Percentiles rank a stretch among this genome's conserved stretches.
Conservation (phyloP, 2,329 filamentous ascomycete genomes). For the Graphium sp. region DNA sequence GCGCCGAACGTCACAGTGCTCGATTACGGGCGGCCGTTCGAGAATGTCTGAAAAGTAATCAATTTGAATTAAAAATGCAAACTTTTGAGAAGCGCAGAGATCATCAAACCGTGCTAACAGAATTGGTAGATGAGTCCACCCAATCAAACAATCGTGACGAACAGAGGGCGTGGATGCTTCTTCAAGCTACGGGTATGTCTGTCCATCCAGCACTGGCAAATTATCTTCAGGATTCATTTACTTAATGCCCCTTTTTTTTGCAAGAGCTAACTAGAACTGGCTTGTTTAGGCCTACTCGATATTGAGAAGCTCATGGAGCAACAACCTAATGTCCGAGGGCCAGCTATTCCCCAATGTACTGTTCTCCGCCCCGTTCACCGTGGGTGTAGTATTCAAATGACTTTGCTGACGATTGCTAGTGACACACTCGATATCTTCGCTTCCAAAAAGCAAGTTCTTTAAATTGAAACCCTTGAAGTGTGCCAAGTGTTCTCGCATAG, state of each 20-base stretch:
- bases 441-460: constrained; percentile 4
- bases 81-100: no score
- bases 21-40: constrained; percentile 8
- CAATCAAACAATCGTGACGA: constrained; percentile 3
- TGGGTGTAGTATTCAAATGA: background rate
- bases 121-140: constrained; percentile 3
- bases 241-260: no score
- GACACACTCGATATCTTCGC: constrained; percentile 7
- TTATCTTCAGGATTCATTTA: background rate
- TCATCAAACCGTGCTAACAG: no score
- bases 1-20: background rate
- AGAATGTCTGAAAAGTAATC: constrained; percentile 10
- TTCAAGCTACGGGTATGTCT: constrained; percentile 9
- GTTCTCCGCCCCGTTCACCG: no score
- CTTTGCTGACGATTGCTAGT: background rate
- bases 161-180: constrained; percentile 13
- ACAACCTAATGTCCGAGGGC: constrained; percentile 9
- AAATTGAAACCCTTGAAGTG: constrained; percentile 9
- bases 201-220: background rate
- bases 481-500: constrained; percentile 5
- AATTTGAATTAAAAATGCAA: constrained; percentile 5
- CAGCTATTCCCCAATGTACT: constrained; percentile 9
- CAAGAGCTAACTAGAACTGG: no score
- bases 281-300: constrained; percentile 17
- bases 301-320: constrained; percentile 20